Base-by-base conservation (phyloP, 1,139 yeast genomes). In the Taphrina deformans region DNA sequence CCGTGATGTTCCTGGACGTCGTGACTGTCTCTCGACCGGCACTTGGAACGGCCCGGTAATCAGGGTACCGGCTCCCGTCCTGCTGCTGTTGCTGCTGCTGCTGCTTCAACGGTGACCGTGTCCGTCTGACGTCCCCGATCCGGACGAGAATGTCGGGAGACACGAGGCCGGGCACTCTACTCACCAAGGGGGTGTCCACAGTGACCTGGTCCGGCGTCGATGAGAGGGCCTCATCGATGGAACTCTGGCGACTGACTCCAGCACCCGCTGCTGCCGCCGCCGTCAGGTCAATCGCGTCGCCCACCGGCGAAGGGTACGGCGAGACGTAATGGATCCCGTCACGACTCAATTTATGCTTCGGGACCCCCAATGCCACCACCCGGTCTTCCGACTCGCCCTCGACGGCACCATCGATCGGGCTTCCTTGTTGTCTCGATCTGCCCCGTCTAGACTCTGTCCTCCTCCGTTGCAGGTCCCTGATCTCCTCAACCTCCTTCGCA, bases 261-360 rank as follows among this genome's bases (percentile, higher is more conserved):
- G n/a, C n/a, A n/a, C n/a, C 33, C 33, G 33, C 33, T 29, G 33
- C 33, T 29, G 33, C 33, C 33, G 33, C 33, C 33, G 33, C 33
- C 33, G 33, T 29, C 33, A 29, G 10, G 33, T 29, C 33, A 29
- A n/a, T 2, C 41, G 10, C 9, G 50, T 24, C 50, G 23, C 16
- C 41, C 1, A 38, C 23, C n/a, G 55, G 55, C 0, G 55, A 51
- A 4, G 55, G 55, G 44, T 51, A 51, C 44, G 55, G 55, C 26
- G 55, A 51, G 55, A 51, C 14, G 44, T 24, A 31, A 27, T 51
- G 55, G 3, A 51, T 24, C 21, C 55, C 55, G 44, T 51, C 55
- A 9, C 44, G 33, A 26, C 35, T 26, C 52, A 48, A 48, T 26
- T 26, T 48, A 16, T 48, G 52, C 5, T 16, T 27, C 1, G 52